These are phyloP conservation scores for Verticillium dahliae DNA, from an alignment of 2,329 filamentous ascomycete species.

Conservation along the genomic window DNA sequence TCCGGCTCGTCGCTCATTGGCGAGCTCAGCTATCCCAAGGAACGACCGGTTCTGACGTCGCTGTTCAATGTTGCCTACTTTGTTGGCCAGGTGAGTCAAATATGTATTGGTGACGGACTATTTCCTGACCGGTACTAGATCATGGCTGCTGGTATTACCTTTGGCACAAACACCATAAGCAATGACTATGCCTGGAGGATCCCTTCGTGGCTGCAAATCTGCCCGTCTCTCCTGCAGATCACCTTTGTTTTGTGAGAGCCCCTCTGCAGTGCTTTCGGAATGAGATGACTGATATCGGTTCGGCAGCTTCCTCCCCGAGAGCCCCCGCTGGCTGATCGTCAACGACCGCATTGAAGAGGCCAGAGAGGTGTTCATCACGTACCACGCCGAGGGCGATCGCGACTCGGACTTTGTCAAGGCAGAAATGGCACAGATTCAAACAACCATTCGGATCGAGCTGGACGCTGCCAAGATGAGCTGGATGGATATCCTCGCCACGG, in stretches of 20 bases:
- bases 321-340: slow-evolving; percentile 25
- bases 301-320: slow-evolving; percentile 23
- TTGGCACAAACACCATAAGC: slow-evolving; percentile 35
- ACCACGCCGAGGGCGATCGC: slow-evolving; percentile 45
- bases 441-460: slow-evolving; percentile 47
- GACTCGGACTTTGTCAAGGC: slow-evolving; percentile 46
- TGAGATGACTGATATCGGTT: slow-evolving; percentile 20
- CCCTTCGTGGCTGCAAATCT: slow-evolving; percentile 39
- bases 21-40: slow-evolving; percentile 54
- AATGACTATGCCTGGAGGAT: slow-evolving; percentile 36
- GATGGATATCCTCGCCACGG: slow-evolving; percentile 42
- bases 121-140: slow-evolving; percentile 23
- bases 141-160: slow-evolving; percentile 41
- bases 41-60: slow-evolving; percentile 51
- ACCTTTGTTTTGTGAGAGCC: slow-evolving; percentile 26
- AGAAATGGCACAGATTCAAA: slow-evolving; percentile 54
- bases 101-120: not conserved
- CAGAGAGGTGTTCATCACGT: slow-evolving; percentile 25
- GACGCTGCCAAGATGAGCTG: slow-evolving; percentile 47
- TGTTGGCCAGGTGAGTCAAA: slow-evolving; percentile 27
- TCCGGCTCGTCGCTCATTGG: slow-evolving; percentile 52
- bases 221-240: slow-evolving; percentile 33
- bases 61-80: slow-evolving; percentile 53
- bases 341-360: slow-evolving; percentile 24
- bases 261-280: not conserved